These are phyloP conservation scores for Takashimella koratensis DNA, from an alignment of 1,284 basidiomycete species.

Conservation along the genomic window DNA sequence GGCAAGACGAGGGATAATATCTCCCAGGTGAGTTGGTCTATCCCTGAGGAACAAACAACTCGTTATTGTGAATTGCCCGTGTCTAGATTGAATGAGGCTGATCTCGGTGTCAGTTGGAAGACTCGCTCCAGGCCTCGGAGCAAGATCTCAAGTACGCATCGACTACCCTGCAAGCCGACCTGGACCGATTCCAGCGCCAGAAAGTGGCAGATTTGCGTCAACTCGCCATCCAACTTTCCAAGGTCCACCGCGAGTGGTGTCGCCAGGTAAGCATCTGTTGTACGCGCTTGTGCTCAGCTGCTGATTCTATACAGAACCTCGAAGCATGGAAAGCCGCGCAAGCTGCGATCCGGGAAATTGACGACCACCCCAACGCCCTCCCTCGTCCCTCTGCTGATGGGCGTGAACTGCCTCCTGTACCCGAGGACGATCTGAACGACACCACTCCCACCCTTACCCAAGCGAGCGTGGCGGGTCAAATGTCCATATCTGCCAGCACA, in stretches of 20 bases:
- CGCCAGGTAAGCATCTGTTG: slow-evolving; percentile 72
- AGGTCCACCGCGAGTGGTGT: slow-evolving; percentile 91
- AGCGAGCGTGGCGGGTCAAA: not conserved
- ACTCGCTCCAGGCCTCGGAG: slow-evolving; percentile 79
- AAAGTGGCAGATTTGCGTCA: slow-evolving; percentile 94
- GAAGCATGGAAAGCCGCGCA: slow-evolving; percentile 96
- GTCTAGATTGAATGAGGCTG: not conserved
- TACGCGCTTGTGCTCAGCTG: not conserved
- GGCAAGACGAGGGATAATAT: slow-evolving; percentile 92
- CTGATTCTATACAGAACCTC: slow-evolving; percentile 63
- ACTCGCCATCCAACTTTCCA: slow-evolving; percentile 85
- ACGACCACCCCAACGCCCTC: slow-evolving; percentile 73
- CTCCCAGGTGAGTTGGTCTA: slow-evolving; percentile 63
- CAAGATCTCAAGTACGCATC: slow-evolving; percentile 94
- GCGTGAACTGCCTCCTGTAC: not conserved
- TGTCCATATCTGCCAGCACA: not conserved
- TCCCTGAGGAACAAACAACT: not conserved
- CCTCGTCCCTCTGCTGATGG: not conserved
- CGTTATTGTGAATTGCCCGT: not conserved
- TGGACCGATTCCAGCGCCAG: slow-evolving; percentile 97
- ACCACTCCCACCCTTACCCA: not conserved
- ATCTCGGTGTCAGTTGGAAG: slow-evolving; percentile 66
- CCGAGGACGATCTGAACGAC: not conserved
- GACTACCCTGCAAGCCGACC: slow-evolving; percentile 91
- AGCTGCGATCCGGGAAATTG: slow-evolving; percentile 81